These are phyloP conservation scores for Gamarada debralockiae DNA, from an alignment of 495 filamentous ascomycete species.

Conservation along the genomic window DNA sequence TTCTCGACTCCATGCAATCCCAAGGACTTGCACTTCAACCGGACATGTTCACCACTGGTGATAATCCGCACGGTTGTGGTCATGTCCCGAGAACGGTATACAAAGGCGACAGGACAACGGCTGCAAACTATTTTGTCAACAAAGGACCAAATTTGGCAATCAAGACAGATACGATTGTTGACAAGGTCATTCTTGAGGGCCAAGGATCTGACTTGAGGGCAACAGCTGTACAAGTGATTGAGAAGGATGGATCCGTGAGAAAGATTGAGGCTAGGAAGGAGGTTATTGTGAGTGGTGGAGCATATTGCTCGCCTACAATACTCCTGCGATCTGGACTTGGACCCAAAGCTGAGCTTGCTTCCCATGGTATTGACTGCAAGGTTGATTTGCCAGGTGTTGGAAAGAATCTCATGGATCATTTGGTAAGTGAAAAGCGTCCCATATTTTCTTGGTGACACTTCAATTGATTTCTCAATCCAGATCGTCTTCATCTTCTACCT, in stretches of 20 bases:
- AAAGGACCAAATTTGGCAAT: slow-evolving; percentile 44
- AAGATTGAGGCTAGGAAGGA: slow-evolving; percentile 50
- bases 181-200: slow-evolving; percentile 55
- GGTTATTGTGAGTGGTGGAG: slow-evolving; percentile 62
- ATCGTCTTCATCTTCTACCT: slow-evolving; percentile 41
- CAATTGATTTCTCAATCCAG: slow-evolving; percentile 15
- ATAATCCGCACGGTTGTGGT: slow-evolving; percentile 45
- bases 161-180: slow-evolving; percentile 56
- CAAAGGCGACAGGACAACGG: slow-evolving; percentile 43
- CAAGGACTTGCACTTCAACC: slow-evolving; percentile 40
- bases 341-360: slow-evolving; percentile 40
- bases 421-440: slow-evolving; percentile 21
- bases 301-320: slow-evolving; percentile 59
- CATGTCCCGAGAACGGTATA: slow-evolving; percentile 47
- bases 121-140: slow-evolving; percentile 43
- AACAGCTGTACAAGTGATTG: slow-evolving; percentile 58
- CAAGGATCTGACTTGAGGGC: slow-evolving; percentile 40
- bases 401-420: slow-evolving; percentile 64
- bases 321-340: slow-evolving; percentile 65
- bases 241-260: slow-evolving; percentile 47
- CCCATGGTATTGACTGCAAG: slow-evolving; percentile 47
- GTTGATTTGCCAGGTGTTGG: slow-evolving; percentile 59
- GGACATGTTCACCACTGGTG: slow-evolving; percentile 49
- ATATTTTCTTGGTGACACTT: slow-evolving; percentile 15
- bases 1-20: slow-evolving; percentile 44